Evolutionary conservation across 768 basidiomycete species (phyloP), one percentile per base, ranked within the genome.

Genomic region (Infundibulicybe gibba): DNA sequence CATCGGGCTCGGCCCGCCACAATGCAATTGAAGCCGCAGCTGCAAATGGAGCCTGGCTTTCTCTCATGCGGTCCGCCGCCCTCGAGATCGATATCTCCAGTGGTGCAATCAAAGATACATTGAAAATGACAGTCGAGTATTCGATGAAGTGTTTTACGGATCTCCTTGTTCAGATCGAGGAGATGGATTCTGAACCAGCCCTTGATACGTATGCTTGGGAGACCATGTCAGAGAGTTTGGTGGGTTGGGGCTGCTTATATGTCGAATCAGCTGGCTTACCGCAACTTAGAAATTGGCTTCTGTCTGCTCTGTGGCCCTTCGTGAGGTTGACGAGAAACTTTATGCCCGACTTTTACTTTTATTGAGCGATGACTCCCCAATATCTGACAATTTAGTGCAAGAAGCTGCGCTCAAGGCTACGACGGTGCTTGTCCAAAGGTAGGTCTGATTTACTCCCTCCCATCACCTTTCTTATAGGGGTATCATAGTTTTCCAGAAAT

Each of bases 151-250:
- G 85, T 49, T 90, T 91, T 59, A 79, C 77, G 8, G 88, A 91
- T 52, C 74, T 94, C 32, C 71, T 89, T 32, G 67, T 75, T 5
- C 90, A 92, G 60, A 85, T 93, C 43, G 81, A 90, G 58, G 87
- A 86, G 50, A 83, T 93, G 81, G 89, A 91, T 12, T 69, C 72
- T 3, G 86, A 90, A 49, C 90, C 88, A 11, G 76, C 85, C 0
- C 56, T 85, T 31, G 91, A 94, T 60, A 89, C 87, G n/a, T 94
- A 92, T 64, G 83, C 88, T 43, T 93, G 86, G 85, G 91, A 94
- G 60, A 93, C 91, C 0, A 85, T 94, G 83, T 89, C 91, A 9
- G 91, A 94, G 60, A 87, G 87, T 54, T 63, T 94, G 75, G 91
- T 90, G 54, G 41, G 80, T 64, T 42, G 19, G 19, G 12, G 39